Evolutionary conservation across 805 yeast species (phyloP), one percentile per base, ranked within the genome.

Genomic region (Hagleromyces aurorensis): DNA sequence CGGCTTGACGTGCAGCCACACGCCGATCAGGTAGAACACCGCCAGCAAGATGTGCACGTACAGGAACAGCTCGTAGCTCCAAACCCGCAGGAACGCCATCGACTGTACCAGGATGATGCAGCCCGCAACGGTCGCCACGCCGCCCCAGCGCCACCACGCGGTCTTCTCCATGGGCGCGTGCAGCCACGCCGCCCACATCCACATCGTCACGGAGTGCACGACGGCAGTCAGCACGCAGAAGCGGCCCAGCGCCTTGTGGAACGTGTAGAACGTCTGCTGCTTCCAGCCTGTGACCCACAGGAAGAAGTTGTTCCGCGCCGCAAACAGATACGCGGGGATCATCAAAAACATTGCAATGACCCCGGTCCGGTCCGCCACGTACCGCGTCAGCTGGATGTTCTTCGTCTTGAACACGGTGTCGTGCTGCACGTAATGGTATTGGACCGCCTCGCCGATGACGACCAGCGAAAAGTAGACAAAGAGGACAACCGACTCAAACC

Each of bases 301-400:
- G 45, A 80, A 57, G 23, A 82, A 69, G 45, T 78, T 80, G 50
- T 80, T 80, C 42, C 87, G 60, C 13, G 79, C 78, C 4, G 81
- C 80, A 52, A 79, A 75, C 32, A 78, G 56, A 31, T 70, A 65
- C n/a, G 72, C 45, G 4, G 65, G 50, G 1, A 83, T 83, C 34
- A 72, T 57, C 27, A 71, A 32, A 37, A 64, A 71, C 26, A 67
- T 49, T 6, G 65, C 54, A 40, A 67, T 48, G n/a, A 69, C 34
- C 19, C 69, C 76, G 6, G 70, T 54, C 50, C 79, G 59, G 48
- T 71, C 76, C 20, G 69, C 75, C 13, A 74, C 19, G 16, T 33
- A 41, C 21, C 43, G 27, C 8, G 38, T 21, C 2, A 41, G 11
- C 19, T 39, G 46, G 9, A 21, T 19, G 10, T 15, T 19, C 29